A percentile compares a stretch with the other conserved stretches of the same genome.
These are phyloP conservation scores for Allomyces macrogynus DNA, from an alignment of 192 early-diverging fungal genomes.

Conservation along the genomic window DNA sequence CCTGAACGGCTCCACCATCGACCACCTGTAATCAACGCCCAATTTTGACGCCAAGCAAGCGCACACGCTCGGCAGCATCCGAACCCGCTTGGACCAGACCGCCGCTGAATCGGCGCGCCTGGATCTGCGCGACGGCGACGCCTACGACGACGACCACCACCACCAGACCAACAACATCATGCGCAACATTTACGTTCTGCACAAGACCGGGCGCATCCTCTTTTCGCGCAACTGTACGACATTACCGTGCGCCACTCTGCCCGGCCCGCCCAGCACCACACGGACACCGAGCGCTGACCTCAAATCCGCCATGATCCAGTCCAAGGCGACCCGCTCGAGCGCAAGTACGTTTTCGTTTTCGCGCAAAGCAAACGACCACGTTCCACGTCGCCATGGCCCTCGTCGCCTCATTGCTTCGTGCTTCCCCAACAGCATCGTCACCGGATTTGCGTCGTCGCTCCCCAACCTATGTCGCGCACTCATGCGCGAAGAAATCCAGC, in stretches of 20 bases:
- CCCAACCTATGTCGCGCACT: constrained; percentile 35
- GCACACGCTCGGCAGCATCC: no score
- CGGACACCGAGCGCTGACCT: neutral
- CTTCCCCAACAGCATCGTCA: constrained; percentile 9
- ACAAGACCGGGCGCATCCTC: constrained; percentile 4
- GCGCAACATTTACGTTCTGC: constrained; percentile 7
- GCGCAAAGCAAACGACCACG: neutral
- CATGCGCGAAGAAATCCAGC: constrained; percentile 30
- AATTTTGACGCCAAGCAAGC: no score
- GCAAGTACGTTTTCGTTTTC: constrained; percentile 5
- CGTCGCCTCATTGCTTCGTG: no score
- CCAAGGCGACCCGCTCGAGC: constrained; percentile 4
- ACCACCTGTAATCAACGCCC: no score
- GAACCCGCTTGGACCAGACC: no score
- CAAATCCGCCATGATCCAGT: neutral
- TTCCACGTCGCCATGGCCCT: neutral
- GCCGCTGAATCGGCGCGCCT: no score
- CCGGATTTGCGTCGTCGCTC: constrained; percentile 39
- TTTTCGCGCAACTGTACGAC: constrained; percentile 5
- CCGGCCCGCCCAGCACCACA: no score
- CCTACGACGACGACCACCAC: no score
- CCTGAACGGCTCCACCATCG: no score
- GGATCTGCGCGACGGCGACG: no score
- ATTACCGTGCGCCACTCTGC: neutral
- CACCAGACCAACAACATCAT: neutral